phyloP scores from a whole-genome alignment of 768 basidiomycete genomes.

The Gymnopilus junonius region DNA sequence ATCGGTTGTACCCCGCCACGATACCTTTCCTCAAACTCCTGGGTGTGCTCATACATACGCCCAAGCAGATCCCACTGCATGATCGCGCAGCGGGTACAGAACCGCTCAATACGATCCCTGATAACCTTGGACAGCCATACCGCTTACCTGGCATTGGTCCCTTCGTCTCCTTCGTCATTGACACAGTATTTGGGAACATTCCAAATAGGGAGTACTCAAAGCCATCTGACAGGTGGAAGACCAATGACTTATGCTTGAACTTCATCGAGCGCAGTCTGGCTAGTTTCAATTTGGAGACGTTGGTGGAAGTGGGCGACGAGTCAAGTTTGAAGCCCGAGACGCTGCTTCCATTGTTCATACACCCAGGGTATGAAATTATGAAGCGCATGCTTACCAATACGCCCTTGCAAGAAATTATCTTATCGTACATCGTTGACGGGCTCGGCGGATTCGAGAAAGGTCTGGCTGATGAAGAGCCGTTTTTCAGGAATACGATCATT shows the following conservation, averaged over 20 bases:
- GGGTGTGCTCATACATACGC: conserved; percentile 80
- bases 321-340: conserved; percentile 52
- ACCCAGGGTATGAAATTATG: conserved; percentile 90
- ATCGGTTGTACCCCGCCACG: conserved; percentile 84
- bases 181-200: conserved; percentile 85
- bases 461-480: conserved; percentile 68
- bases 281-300: conserved; percentile 77
- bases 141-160: conserved; percentile 81
- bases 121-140: conserved; percentile 79
- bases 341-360: conserved; percentile 61
- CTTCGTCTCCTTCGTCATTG: conserved; percentile 85
- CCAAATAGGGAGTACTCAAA: conserved; percentile 74
- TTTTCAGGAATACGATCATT: conserved; percentile 74
- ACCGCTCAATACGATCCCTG: conserved; percentile 76
- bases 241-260: conserved; percentile 82
- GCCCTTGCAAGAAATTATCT: conserved; percentile 70
- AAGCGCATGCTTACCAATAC: conserved; percentile 76
- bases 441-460: conserved; percentile 76
- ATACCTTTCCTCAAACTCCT: conserved; percentile 87
- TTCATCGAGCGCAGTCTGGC: conserved; percentile 87
- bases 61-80: conserved; percentile 68
- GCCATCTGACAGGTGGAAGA: conserved; percentile 82
- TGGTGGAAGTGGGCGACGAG: conserved; percentile 65
- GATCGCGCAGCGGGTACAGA: conserved; percentile 63
- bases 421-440: conserved; percentile 83